A percentile compares a stretch with the other conserved stretches of the same genome.
Evolutionary conservation across 1,139 yeast genomes (phyloP).

Genomic region (Diutina neorugosa): DNA sequence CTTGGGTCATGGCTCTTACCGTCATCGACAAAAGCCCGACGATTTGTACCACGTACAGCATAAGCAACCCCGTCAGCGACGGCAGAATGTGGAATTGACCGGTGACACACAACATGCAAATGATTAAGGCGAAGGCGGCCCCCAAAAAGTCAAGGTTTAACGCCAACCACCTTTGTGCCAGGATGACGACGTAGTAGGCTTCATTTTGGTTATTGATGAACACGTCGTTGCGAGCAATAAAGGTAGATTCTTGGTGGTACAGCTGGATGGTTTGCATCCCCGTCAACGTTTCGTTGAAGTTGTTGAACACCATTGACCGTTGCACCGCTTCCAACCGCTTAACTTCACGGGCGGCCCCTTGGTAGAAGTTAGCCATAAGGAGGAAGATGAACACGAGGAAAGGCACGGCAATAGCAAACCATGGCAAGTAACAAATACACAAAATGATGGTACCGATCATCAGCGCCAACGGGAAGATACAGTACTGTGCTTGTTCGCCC

Average conservation of each 20-base stretch:
- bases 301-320: constrained; percentile 67
- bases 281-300: constrained; percentile 61
- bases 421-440: constrained; percentile 10
- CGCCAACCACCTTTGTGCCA: constrained; percentile 72
- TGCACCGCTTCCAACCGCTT: constrained; percentile 72
- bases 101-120: constrained; percentile 10
- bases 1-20: constrained; percentile 46
- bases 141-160: constrained; percentile 39
- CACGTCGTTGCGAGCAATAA: constrained; percentile 34
- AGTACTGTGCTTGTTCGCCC: constrained; percentile 9
- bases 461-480: constrained; percentile 7
- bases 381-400: constrained; percentile 23
- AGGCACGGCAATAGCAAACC: constrained; percentile 37
- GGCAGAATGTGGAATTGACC: constrained; percentile 38
- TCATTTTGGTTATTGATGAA: constrained; percentile 57
- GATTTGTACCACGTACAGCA: constrained; percentile 45
- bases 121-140: constrained; percentile 7
- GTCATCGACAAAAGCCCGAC: constrained; percentile 36
- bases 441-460: constrained; percentile 9
- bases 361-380: constrained; percentile 36
- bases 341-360: constrained; percentile 67
- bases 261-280: constrained; percentile 67
- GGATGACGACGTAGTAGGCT: constrained; percentile 54
- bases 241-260: constrained; percentile 37
- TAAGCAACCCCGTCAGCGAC: constrained; percentile 58